phyloP scores from a whole-genome alignment of 495 filamentous ascomycete genomes.

The Wilcoxina mikolae region DNA sequence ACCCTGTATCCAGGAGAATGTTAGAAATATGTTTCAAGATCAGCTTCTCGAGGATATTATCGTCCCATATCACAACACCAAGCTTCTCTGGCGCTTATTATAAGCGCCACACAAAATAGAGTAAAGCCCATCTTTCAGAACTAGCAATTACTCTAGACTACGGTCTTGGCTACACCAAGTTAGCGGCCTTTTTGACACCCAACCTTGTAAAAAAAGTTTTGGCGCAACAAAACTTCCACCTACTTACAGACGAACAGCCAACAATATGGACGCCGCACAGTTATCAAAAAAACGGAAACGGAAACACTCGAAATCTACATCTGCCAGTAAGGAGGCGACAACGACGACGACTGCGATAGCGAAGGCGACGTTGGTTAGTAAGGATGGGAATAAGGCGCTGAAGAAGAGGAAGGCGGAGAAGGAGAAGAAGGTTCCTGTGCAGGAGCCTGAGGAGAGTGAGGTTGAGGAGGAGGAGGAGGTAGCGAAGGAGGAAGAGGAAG shows the following conservation, averaged over 20 bases:
- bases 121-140: too few species aligned
- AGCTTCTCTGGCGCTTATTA: too few species aligned
- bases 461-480: constrained; percentile 3
- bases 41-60: too few species aligned
- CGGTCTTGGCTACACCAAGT: too few species aligned
- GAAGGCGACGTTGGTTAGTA: not conserved
- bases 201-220: not conserved
- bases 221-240: not conserved
- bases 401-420: constrained; percentile 9
- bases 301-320: not conserved
- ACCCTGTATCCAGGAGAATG: too few species aligned
- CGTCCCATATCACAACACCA: too few species aligned
- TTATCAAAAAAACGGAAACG: constrained; percentile 5
- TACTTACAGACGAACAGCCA: too few species aligned
- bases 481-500: constrained; percentile 2
- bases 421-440: not conserved
- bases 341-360: not conserved
- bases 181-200: not conserved
- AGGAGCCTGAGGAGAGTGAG: not conserved
- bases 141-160: too few species aligned
- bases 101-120: too few species aligned
- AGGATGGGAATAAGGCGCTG: not conserved
- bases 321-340: not conserved
- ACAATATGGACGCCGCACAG: constrained; percentile 9
- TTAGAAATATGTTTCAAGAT: too few species aligned